These are phyloP conservation scores for Melastoma candidum DNA, from an alignment of 441 rosid genomes.

Conservation along the genomic window DNA sequence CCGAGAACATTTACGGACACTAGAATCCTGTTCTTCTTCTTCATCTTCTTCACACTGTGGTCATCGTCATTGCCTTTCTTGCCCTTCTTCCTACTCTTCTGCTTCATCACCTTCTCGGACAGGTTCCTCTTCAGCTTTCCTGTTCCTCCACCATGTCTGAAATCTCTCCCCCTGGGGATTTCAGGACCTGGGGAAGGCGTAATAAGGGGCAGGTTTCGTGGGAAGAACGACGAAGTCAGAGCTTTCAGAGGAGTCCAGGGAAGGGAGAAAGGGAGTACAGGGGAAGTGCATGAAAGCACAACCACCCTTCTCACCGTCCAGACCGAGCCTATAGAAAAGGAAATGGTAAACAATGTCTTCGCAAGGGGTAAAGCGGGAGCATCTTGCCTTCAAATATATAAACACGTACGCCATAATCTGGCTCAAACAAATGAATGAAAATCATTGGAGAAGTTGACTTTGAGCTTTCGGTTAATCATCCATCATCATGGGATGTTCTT, in stretches of 20 bases:
- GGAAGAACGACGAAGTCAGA: conserved; percentile 11
- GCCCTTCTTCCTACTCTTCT: conserved; percentile 15
- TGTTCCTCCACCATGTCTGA: neutral
- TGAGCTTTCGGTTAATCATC: too few species aligned
- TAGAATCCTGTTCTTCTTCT: conserved; percentile 25
- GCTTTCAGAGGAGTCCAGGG: conserved; percentile 5
- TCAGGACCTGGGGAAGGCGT: neutral
- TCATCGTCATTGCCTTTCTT: conserved; percentile 11
- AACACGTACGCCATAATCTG: too few species aligned
- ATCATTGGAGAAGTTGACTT: too few species aligned
- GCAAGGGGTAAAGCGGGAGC: too few species aligned
- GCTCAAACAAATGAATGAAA: too few species aligned
- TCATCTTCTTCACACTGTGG: conserved; percentile 16
- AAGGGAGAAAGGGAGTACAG: conserved; percentile 6
- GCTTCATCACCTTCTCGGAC: conserved; percentile 13
- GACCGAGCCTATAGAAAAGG: neutral
- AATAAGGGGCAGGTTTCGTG: conserved; percentile 3
- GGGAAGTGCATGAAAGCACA: conserved; percentile 10
- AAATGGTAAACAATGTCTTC: too few species aligned
- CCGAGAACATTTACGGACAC: conserved; percentile 39
- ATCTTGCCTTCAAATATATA: too few species aligned
- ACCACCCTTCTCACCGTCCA: conserved; percentile 19
- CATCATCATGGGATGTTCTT: too few species aligned
- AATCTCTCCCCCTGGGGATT: neutral
- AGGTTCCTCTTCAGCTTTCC: conserved; percentile 11